Percentiles rank a stretch among this genome's conserved stretches.
phyloP scores from a whole-genome alignment of 2,329 filamentous ascomycete genomes.

The Trichoderma lentiforme region DNA sequence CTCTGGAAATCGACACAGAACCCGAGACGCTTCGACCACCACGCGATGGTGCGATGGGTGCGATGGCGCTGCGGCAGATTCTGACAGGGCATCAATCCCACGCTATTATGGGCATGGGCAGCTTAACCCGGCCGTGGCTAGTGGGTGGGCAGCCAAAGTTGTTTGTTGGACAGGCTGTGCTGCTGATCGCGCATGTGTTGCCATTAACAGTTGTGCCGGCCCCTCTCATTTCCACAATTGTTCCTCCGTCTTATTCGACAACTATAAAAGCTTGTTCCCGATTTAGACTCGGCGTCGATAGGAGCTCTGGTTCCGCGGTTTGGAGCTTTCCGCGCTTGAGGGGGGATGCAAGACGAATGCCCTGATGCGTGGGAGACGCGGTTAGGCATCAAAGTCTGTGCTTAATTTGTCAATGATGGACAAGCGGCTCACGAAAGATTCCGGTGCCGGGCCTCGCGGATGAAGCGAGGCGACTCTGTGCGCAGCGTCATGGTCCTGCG shows the following conservation, averaged over 20 bases:
- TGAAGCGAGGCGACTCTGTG: background rate
- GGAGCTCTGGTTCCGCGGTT: constrained; percentile 1
- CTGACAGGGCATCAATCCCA: background rate
- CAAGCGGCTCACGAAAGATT: background rate
- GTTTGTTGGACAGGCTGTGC: background rate
- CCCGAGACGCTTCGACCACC: background rate
- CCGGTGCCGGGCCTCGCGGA: background rate
- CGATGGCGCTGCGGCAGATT: background rate
- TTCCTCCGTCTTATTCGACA: constrained; percentile 12
- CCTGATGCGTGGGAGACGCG: background rate
- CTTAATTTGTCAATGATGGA: background rate
- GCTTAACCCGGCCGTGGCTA: background rate
- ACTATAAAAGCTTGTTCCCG: constrained; percentile 7
- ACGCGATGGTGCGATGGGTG: background rate
- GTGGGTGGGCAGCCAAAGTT: background rate
- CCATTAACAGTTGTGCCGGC: background rate
- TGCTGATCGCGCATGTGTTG: constrained; percentile 8
- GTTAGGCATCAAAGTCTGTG: background rate
- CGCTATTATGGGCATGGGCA: background rate
- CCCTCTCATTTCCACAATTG: constrained; percentile 13
- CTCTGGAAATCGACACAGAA: background rate
- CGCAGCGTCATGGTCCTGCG: background rate
- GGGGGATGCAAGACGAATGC: background rate
- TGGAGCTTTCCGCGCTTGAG: background rate
- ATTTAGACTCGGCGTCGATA: background rate